Evolutionary conservation across 2,329 filamentous ascomycete genomes (phyloP).

Genomic region (Verticillium nonalfalfae): DNA sequence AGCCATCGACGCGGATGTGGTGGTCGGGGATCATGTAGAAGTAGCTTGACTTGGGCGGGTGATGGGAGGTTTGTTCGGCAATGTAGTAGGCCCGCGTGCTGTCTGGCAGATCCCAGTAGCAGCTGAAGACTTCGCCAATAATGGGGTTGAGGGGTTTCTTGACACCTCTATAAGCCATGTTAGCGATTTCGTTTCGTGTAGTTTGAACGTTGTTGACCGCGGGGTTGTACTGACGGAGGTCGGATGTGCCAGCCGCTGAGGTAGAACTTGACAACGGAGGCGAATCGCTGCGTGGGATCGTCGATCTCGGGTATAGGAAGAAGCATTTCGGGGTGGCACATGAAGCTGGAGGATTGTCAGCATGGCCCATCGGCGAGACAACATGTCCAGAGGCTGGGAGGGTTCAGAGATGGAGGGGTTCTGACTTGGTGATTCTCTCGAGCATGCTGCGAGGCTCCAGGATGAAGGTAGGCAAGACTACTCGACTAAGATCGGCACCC

Average conservation of each 20-base stretch:
- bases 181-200: not conserved
- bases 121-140: conserved; percentile 87
- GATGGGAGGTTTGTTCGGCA: conserved; percentile 94
- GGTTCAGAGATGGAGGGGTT: not conserved
- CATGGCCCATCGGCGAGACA: not conserved
- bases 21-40: conserved; percentile 97
- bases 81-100: conserved; percentile 89
- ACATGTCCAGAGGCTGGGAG: not conserved
- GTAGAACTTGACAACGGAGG: conserved; percentile 97
- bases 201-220: no score
- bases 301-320: conserved; percentile 82
- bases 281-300: conserved; percentile 82
- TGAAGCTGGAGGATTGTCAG: conserved; percentile 61
- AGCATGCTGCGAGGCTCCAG: conserved; percentile 97
- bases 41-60: conserved; percentile 97
- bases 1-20: conserved; percentile 90
- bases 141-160: conserved; percentile 98
- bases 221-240: conserved; percentile 63
- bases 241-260: conserved; percentile 98
- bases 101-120: conserved; percentile 90
- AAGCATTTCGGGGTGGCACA: conserved; percentile 96
- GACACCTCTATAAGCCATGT: conserved; percentile 59
- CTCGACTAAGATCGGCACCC: conserved; percentile 88
- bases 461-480: conserved; percentile 95
- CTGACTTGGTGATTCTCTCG: conserved; percentile 95